These are phyloP conservation scores for Xylaria sp. DNA, from an alignment of 2,329 filamentous ascomycete species.

Conservation along the genomic window DNA sequence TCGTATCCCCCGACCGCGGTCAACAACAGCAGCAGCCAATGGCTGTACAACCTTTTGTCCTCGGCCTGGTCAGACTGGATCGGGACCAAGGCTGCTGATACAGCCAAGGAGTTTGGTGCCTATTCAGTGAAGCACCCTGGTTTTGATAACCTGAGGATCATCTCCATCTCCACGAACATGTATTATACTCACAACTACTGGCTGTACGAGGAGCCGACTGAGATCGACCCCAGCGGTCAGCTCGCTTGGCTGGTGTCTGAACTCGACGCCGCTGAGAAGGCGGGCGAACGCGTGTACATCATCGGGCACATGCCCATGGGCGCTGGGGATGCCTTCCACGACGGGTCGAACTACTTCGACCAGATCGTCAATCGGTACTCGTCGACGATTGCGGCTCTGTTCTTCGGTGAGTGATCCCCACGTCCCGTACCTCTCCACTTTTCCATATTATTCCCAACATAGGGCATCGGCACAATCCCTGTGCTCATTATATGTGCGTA, in stretches of 20 bases:
- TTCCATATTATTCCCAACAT: too few relatives aligned
- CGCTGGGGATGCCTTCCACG: slow-evolving; percentile 53
- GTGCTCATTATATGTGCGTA: too few relatives aligned
- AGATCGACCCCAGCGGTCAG: slow-evolving; percentile 54
- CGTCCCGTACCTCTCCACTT: background rate
- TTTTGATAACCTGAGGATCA: slow-evolving; percentile 56
- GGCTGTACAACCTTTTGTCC: slow-evolving; percentile 56
- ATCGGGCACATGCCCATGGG: slow-evolving; percentile 61
- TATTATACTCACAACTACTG: slow-evolving; percentile 63
- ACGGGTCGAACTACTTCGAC: slow-evolving; percentile 55
- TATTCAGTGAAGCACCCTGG: slow-evolving; percentile 52
- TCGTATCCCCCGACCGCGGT: slow-evolving; percentile 48
- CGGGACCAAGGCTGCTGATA: slow-evolving; percentile 39
- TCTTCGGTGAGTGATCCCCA: slow-evolving; percentile 45
- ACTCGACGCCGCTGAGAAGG: slow-evolving; percentile 55
- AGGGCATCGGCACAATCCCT: too few relatives aligned
- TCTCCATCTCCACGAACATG: slow-evolving; percentile 62
- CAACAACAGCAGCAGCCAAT: slow-evolving; percentile 46
- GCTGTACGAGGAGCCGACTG: slow-evolving; percentile 53
- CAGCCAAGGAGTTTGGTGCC: slow-evolving; percentile 46
- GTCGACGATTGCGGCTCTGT: slow-evolving; percentile 56
- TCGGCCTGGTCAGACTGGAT: slow-evolving; percentile 52
- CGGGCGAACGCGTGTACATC: slow-evolving; percentile 57
- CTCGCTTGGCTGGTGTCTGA: slow-evolving; percentile 57
- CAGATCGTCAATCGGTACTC: slow-evolving; percentile 57